Evolutionary conservation across 345 rosid genomes (phyloP).

Genomic region (Rhodamnia argentea): DNA sequence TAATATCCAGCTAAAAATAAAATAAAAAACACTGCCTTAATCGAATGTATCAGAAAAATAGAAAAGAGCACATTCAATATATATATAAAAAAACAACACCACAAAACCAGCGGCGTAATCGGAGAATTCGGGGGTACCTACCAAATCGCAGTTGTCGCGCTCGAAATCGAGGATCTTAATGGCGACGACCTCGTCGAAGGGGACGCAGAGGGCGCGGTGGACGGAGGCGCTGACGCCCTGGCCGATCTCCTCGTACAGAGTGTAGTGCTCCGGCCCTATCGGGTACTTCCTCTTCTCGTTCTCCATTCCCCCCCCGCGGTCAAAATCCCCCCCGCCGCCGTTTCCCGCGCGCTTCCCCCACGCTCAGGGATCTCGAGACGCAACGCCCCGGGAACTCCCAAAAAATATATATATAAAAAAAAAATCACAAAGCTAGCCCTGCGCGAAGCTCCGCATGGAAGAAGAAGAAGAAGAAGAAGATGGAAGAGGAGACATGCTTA

Average conservation of each 20-base stretch:
- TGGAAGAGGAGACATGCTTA: neutral
- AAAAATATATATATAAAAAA: too few species aligned
- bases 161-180: conserved; percentile 97
- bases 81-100: neutral
- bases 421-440: neutral
- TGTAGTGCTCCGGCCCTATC: conserved; percentile 67
- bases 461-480: neutral
- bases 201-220: conserved; percentile 68
- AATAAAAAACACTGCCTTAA: neutral
- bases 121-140: conserved; percentile 3
- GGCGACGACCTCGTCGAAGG: conserved; percentile 69
- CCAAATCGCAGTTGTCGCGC: conserved; percentile 86
- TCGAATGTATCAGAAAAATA: neutral
- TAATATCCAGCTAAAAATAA: neutral
- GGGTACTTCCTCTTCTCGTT: conserved; percentile 94
- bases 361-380: neutral
- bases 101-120: neutral
- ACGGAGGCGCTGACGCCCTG: conserved; percentile 93
- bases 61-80: neutral
- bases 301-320: neutral
- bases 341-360: neutral
- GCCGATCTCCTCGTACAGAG: conserved; percentile 69
- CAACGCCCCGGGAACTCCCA: neutral
- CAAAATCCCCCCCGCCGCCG: neutral
- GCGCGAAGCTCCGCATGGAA: neutral